phyloP scores from a whole-genome alignment of 805 yeast genomes.

The Pichia insulana region DNA sequence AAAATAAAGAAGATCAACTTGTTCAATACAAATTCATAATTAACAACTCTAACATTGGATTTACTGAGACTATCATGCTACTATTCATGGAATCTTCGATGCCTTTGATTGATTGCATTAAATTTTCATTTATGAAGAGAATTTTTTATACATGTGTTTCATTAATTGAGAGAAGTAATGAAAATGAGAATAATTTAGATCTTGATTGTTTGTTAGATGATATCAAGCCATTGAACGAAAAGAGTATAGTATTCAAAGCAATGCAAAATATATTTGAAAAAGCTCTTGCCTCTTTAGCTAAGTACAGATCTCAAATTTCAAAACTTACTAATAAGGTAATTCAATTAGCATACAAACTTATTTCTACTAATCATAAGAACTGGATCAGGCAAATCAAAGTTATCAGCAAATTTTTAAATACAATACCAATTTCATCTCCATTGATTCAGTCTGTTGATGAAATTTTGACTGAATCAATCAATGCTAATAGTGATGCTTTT shows the following conservation, averaged over 20 bases:
- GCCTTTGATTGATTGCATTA: constrained; percentile 31
- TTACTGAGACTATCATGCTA: constrained; percentile 32
- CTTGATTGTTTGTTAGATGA: constrained; percentile 16
- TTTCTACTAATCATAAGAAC: constrained; percentile 27
- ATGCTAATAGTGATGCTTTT: constrained; percentile 13
- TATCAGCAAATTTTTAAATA: constrained; percentile 23
- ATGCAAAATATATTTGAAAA: background rate
- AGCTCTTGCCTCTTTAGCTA: background rate
- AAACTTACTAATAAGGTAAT: constrained; percentile 22
- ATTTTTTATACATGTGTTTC: constrained; percentile 16
- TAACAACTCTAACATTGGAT: constrained; percentile 25
- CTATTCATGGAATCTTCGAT: constrained; percentile 38
- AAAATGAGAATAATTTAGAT: constrained; percentile 14
- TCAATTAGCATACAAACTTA: constrained; percentile 31
- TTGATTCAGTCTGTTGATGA: constrained; percentile 17
- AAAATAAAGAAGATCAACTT: constrained; percentile 6
- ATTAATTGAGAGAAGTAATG: constrained; percentile 14
- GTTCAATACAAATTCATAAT: constrained; percentile 21
- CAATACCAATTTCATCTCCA: constrained; percentile 13
- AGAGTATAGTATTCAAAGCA: background rate
- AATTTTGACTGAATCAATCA: constrained; percentile 11
- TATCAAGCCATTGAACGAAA: background rate
- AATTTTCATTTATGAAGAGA: constrained; percentile 18
- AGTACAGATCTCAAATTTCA: background rate
- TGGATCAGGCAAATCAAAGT: constrained; percentile 26